A percentile compares a stretch with the other conserved stretches of the same genome.
phyloP scores from a whole-genome alignment of 108 stramenopile species.

The Parietichytrium sp. region DNA sequence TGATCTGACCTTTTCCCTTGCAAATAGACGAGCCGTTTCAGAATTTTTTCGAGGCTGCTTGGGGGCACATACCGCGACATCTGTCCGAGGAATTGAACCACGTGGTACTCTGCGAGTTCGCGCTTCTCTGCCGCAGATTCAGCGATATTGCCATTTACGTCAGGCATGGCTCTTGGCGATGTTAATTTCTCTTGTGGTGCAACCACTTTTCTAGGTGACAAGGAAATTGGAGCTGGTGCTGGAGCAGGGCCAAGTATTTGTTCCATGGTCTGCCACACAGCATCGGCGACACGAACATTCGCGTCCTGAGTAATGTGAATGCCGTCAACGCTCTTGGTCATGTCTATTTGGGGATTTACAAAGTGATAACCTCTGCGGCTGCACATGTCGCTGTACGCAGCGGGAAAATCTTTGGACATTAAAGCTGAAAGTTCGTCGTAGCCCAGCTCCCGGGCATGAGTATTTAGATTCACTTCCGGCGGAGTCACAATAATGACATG shows the following conservation, averaged over 20 bases:
- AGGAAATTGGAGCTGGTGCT: background rate
- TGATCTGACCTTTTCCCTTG: no score
- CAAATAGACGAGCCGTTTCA: no score
- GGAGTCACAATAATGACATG: background rate
- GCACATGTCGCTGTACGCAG: constrained; percentile 5
- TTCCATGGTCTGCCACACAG: background rate
- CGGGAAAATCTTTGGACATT: constrained; percentile 4
- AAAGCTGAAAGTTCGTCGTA: background rate
- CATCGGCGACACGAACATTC: background rate
- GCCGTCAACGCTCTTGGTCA: background rate
- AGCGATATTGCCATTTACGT: no score
- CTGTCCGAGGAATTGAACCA: no score
- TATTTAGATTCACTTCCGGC: constrained; percentile 13
- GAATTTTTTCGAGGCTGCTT: no score
- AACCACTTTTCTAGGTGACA: no score
- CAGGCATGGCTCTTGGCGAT: no score
- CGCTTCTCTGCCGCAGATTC: no score
- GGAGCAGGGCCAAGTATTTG: background rate
- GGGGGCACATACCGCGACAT: no score
- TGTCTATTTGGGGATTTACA: background rate
- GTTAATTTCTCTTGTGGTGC: no score
- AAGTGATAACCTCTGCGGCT: background rate
- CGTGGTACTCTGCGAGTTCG: no score
- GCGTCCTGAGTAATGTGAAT: constrained; percentile 25
- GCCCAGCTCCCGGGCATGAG: constrained; percentile 21